A percentile compares a stretch with the other conserved stretches of the same genome.
These are phyloP conservation scores for Phyllosticta citrichinensis DNA, from an alignment of 2,329 filamentous ascomycete species.

Conservation along the genomic window DNA sequence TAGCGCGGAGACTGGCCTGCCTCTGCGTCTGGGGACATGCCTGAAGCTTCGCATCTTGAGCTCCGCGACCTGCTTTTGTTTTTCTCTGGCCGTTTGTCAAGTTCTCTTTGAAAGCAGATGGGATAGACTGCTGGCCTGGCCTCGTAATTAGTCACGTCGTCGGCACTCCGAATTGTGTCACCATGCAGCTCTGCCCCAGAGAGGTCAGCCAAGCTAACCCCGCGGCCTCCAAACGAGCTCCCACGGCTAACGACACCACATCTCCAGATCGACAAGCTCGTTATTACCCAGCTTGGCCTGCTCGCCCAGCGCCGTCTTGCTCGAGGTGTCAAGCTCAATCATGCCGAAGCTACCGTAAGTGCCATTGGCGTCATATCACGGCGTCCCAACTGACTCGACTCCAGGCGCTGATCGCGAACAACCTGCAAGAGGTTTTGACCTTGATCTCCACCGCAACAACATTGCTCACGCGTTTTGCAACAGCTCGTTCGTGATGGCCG, in stretches of 20 bases:
- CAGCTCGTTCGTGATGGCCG: constrained; percentile 90
- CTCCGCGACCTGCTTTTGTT: not conserved
- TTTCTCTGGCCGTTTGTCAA: not conserved
- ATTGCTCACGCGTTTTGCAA: constrained; percentile 7
- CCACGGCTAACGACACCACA: not conserved
- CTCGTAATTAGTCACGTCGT: not conserved
- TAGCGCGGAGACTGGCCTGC: not conserved
- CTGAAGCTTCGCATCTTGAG: not conserved
- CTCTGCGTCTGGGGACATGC: not conserved
- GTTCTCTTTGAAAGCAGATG: not conserved
- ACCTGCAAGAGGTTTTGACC: constrained; percentile 65
- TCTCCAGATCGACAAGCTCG: constrained; percentile 82
- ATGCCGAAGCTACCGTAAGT: constrained; percentile 71
- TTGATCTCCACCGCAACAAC: not conserved
- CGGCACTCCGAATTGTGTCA: not conserved
- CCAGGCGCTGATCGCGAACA: constrained; percentile 73
- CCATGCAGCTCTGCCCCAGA: constrained; percentile 10
- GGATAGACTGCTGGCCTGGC: not conserved
- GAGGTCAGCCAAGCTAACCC: constrained; percentile 1
- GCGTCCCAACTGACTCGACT: constrained; percentile 19
- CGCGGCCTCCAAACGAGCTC: not conserved
- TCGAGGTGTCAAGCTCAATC: constrained; percentile 78
- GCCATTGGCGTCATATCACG: not conserved
- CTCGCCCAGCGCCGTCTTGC: constrained; percentile 83
- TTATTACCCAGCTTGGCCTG: constrained; percentile 78